These are phyloP conservation scores for Suhomyces bolitotheri DNA, from an alignment of 1,139 yeast species.

Conservation along the genomic window DNA sequence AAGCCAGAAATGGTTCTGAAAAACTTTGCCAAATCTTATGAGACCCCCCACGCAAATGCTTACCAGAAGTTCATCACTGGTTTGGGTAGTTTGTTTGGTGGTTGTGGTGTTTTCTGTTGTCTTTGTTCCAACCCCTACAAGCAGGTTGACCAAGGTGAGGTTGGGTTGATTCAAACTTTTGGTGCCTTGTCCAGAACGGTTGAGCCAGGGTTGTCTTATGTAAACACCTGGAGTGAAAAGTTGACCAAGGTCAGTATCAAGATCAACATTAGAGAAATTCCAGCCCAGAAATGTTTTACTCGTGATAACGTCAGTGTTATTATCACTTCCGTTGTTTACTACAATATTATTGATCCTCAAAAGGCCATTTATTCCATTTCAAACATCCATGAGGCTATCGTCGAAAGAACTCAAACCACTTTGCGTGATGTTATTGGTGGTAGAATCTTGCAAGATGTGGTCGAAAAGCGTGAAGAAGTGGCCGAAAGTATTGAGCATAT, in stretches of 20 bases:
- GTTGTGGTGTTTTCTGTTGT: conserved; percentile 61
- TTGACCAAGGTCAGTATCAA: conserved; percentile 55
- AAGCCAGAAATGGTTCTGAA: conserved; percentile 22
- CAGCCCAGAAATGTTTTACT: conserved; percentile 68
- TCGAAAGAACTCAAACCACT: conserved; percentile 74
- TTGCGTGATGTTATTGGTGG: conserved; percentile 74
- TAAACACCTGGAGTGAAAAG: conserved; percentile 65
- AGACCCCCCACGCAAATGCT: conserved; percentile 35
- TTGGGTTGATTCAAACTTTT: conserved; percentile 67
- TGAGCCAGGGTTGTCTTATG: conserved; percentile 69
- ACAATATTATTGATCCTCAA: conserved; percentile 68
- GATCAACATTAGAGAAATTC: conserved; percentile 64
- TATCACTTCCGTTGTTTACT: conserved; percentile 67
- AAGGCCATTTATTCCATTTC: conserved; percentile 63
- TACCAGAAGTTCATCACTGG: conserved; percentile 44
- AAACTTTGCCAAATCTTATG: conserved; percentile 38
- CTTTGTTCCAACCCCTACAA: conserved; percentile 63
- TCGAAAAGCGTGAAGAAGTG: conserved; percentile 73
- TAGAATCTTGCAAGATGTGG: conserved; percentile 67
- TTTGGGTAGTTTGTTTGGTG: conserved; percentile 53
- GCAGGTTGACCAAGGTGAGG: conserved; percentile 66
- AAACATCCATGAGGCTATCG: conserved; percentile 58
- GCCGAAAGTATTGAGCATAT: conserved; percentile 65
- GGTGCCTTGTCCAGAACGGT: conserved; percentile 68
- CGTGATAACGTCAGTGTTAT: conserved; percentile 66